Conservation (phyloP, 2,329 filamentous ascomycete genomes). For the Dactylonectria macrodidyma region DNA sequence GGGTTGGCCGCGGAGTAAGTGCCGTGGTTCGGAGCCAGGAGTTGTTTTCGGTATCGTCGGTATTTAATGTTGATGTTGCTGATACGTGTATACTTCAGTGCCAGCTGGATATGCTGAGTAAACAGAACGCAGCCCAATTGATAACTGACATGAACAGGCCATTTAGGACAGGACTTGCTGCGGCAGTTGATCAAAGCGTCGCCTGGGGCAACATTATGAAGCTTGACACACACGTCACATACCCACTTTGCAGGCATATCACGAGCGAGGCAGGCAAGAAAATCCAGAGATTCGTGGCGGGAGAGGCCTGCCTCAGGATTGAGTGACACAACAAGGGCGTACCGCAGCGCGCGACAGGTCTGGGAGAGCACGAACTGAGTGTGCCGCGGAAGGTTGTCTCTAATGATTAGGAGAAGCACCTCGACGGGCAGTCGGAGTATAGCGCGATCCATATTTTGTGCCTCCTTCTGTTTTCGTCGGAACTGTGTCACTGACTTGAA, state of each 20-base stretch:
- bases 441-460: background rate
- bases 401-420: slow-evolving; percentile 8
- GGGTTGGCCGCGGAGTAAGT: background rate
- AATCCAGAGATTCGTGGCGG: slow-evolving; percentile 5
- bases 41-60: slow-evolving; percentile 14
- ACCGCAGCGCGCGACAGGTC: slow-evolving; percentile 4
- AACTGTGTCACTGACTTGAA: too few species aligned
- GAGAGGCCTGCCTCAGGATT: background rate
- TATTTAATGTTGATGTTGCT: background rate
- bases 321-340: background rate
- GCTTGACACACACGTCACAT: slow-evolving; percentile 26
- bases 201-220: background rate
- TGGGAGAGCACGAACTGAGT: slow-evolving; percentile 18
- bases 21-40: slow-evolving; percentile 8
- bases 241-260: slow-evolving; percentile 31
- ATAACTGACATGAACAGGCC: background rate
- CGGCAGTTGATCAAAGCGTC: background rate
- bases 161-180: background rate
- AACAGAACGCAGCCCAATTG: background rate
- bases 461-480: background rate
- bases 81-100: slow-evolving; percentile 33
- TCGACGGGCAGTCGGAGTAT: slow-evolving; percentile 16
- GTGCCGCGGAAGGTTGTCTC: slow-evolving; percentile 2
- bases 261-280: slow-evolving; percentile 22
- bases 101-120: slow-evolving; percentile 25